A percentile compares a stretch with the other conserved stretches of the same genome.
Evolutionary conservation across 2,329 filamentous ascomycete genomes (phyloP).

Genomic region (Dactylellina drechsleri): DNA sequence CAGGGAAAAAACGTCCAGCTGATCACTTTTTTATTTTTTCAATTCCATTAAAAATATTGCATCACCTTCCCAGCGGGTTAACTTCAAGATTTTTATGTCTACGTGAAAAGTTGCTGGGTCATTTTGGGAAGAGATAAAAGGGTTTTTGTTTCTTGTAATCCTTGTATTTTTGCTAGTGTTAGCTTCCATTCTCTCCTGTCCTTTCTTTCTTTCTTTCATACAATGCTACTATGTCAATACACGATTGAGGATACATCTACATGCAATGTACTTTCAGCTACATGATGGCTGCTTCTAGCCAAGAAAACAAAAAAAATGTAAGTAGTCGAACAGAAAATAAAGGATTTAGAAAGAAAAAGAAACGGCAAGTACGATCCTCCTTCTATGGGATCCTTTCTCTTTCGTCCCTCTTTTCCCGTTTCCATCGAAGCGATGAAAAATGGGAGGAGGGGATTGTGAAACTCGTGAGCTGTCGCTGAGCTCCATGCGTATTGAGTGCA

Average conservation of each 20-base stretch:
- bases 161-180: conserved; percentile 43
- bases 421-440: conserved; percentile 16
- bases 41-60: conserved; percentile 7
- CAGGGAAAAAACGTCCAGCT: background rate
- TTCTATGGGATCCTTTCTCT: background rate
- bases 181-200: conserved; percentile 31
- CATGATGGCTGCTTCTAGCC: background rate
- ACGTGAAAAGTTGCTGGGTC: conserved; percentile 32
- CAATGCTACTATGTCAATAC: conserved; percentile 18
- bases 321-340: conserved; percentile 21
- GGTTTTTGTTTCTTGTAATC: conserved; percentile 16
- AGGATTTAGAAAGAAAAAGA: conserved; percentile 31
- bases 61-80: no score
- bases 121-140: conserved; percentile 14
- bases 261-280: conserved; percentile 28
- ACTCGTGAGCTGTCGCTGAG: conserved; percentile 53
- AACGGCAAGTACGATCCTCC: conserved; percentile 29
- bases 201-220: conserved; percentile 17
- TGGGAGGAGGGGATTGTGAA: conserved; percentile 27
- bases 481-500: conserved; percentile 53
- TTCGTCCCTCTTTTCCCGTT: no score
- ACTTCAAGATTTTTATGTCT: background rate
- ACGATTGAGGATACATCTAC: conserved; percentile 51
- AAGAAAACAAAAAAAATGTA: conserved; percentile 1
- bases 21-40: conserved; percentile 19